Conservation (phyloP, 306 rosid genomes). For the Cucurbita ficifolia region DNA sequence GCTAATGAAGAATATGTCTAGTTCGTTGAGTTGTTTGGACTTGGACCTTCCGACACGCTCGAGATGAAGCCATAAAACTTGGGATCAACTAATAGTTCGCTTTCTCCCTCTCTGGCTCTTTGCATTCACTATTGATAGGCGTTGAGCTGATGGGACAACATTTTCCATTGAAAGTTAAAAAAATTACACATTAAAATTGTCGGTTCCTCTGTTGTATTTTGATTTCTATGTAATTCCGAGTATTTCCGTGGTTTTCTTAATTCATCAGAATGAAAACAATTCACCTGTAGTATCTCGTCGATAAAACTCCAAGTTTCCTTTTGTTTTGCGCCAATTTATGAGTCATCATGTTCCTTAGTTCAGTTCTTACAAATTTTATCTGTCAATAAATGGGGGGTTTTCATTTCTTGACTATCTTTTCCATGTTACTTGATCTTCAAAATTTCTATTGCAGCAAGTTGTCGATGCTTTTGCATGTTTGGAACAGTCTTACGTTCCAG, state of each 20-base stretch:
- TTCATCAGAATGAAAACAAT: background rate
- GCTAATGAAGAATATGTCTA: background rate
- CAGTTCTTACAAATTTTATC: background rate
- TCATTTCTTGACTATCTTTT: background rate
- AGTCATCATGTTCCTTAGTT: background rate
- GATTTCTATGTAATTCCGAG: background rate
- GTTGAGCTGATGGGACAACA: background rate
- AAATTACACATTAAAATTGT: background rate
- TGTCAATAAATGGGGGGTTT: background rate
- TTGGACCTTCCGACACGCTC: background rate
- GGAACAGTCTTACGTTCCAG: conserved; percentile 38
- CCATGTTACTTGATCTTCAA: background rate
- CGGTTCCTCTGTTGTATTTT: background rate
- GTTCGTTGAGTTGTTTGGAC: background rate
- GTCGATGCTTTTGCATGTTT: conserved; percentile 42
- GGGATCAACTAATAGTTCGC: background rate
- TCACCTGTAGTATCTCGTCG: background rate
- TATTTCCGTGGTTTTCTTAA: background rate
- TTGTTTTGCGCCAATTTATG: background rate
- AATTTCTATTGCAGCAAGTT: conserved; percentile 43
- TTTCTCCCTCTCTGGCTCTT: no score
- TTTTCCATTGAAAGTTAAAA: background rate
- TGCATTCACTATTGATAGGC: no score
- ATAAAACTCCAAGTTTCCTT: background rate
- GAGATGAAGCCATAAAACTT: background rate